Base-by-base conservation (phyloP, 768 basidiomycete species). In the Mycena venus region DNA sequence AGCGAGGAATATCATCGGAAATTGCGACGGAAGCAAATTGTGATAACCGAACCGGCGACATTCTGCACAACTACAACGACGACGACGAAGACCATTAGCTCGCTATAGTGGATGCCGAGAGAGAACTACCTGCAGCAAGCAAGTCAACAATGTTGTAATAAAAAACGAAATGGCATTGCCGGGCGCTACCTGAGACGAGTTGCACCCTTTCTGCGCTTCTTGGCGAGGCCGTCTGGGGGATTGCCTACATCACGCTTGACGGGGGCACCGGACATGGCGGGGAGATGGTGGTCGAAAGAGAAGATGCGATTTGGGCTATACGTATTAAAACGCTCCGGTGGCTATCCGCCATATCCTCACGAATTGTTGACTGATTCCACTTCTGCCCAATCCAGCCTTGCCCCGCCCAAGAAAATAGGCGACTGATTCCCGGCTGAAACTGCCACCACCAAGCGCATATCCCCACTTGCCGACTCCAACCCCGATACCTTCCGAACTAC, bases 181-280 rank as follows among this genome's bases (percentile, higher is more conserved):
- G n/a, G n/a, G n/a, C n/a, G n/a, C n/a, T 23, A 60, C 58, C 93
- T 94, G 56, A 95, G 87, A 51, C 94, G 89, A 7, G 92, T 93
- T 8, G 94, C 93, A 44, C 94, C 94, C 75, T 92, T 92, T 80
- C 91, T 86, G 38, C 91, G 87, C 79, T 91, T 92, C 83, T 91
- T 92, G 2, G 84, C 72, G 3, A 86, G 84, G 71, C 80, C 83
- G 5, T 85, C 77, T 15, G 68, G 67, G 34, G 75, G 66, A n/a
- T 65, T 70, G 23, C 77, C 38, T 53, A 82, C 79, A 32, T 81
- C 67, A 47, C 82, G 78, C 65, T 81, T 82, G 34, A 83, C 82
- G 70, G 82, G 77, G 75, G 80, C 74, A 73, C 83, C 77, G 70
- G 84, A 85, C 85, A 87, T 86, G 78, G 77, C 69, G 73, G 15